Evolutionary conservation across 2,329 filamentous ascomycete species (phyloP).

Genomic region (Claviceps sp.): DNA sequence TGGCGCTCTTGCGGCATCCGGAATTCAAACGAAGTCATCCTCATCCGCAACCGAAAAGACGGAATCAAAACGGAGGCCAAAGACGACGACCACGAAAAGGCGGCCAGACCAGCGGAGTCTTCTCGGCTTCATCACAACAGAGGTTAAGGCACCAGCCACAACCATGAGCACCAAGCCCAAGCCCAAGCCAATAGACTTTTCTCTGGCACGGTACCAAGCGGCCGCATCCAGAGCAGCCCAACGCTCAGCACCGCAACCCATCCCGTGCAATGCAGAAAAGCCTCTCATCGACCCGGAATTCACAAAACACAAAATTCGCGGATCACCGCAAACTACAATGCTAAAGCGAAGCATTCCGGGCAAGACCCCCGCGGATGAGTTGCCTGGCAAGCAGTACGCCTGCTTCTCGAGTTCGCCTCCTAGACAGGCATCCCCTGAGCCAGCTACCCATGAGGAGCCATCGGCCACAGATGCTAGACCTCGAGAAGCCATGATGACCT

Average conservation of each 20-base stretch:
- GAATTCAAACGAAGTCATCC: conserved; percentile 7
- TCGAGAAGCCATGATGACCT: conserved; percentile 25
- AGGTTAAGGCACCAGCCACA: conserved; percentile 6
- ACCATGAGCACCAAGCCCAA: conserved; percentile 5
- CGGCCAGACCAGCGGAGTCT: conserved; percentile 28
- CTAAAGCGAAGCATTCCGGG: conserved; percentile 16
- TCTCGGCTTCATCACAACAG: conserved; percentile 25
- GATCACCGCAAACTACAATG: conserved; percentile 17
- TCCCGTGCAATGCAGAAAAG: conserved; percentile 5
- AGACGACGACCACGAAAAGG: conserved; percentile 18
- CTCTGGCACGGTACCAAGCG: conserved; percentile 15
- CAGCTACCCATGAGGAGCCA: conserved; percentile 10
- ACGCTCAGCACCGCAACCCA: conserved; percentile 3
- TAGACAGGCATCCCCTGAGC: conserved; percentile 13
- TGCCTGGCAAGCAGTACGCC: conserved; percentile 33
- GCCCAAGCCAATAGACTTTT: conserved; percentile 7
- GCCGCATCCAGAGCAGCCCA: conserved; percentile 12
- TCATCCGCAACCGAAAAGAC: conserved; percentile 4
- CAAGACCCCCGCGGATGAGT: conserved; percentile 12
- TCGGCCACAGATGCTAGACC: conserved; percentile 15
- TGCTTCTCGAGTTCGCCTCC: conserved; percentile 47
- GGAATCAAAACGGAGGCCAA: conserved; percentile 8
- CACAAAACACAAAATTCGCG: conserved; percentile 28
- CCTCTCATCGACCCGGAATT: conserved; percentile 18
- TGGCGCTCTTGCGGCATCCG: conserved; percentile 27